phyloP scores from a whole-genome alignment of 139 green algal genomes.

The Coccomyxa sp. region DNA sequence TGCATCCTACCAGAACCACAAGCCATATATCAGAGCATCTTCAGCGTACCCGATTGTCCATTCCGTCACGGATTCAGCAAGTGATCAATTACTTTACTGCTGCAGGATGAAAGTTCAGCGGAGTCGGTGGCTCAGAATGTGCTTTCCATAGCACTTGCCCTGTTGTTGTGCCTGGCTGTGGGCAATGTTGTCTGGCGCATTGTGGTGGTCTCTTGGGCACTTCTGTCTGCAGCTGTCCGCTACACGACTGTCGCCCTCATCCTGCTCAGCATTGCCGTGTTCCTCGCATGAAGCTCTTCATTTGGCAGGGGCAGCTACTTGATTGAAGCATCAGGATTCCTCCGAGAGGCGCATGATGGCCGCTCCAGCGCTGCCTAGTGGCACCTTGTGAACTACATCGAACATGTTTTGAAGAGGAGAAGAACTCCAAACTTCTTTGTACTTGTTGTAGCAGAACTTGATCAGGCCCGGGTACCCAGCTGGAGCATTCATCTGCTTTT shows the following conservation, averaged over 20 bases:
- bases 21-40: not conserved
- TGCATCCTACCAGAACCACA: not conserved
- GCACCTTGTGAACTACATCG: no score
- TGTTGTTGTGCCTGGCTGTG: constrained; percentile 8
- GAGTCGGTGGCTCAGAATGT: constrained; percentile 14
- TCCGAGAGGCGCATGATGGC: no score
- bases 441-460: no score
- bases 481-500: no score
- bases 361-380: no score
- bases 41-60: not conserved
- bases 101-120: constrained; percentile 11
- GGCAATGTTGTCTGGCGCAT: constrained; percentile 15
- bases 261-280: constrained; percentile 7
- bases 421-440: no score
- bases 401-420: no score
- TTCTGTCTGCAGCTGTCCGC: constrained; percentile 17
- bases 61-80: not conserved
- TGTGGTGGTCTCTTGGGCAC: constrained; percentile 3
- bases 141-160: constrained; percentile 13
- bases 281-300: constrained; percentile 1
- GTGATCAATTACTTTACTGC: not conserved
- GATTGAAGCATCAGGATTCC: no score
- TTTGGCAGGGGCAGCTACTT: no score
- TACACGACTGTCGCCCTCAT: constrained; percentile 21
- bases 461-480: no score